Percentiles rank a stretch among this genome's conserved stretches.
Conservation (phyloP, 768 basidiomycete genomes). For the Mycena alexandri region DNA sequence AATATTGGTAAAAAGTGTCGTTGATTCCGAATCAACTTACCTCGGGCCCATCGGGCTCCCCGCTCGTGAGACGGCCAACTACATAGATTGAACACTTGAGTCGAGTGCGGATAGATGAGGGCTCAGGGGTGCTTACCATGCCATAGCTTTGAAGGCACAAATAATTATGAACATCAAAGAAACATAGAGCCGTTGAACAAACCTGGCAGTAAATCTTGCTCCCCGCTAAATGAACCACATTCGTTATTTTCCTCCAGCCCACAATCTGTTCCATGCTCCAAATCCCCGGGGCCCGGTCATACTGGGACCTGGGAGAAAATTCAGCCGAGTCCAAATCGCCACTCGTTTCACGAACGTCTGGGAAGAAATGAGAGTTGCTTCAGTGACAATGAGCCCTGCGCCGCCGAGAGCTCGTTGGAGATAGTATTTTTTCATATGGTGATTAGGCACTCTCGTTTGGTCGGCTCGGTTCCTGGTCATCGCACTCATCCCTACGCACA, state of each 20-base stretch:
- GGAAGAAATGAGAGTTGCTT: constrained; percentile 54
- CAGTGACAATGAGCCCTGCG: constrained; percentile 55
- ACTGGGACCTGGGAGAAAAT: constrained; percentile 52
- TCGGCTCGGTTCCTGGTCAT: constrained; percentile 57
- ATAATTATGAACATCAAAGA: neutral
- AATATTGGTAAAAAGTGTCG: neutral
- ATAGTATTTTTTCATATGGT: constrained; percentile 56
- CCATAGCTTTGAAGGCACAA: constrained; percentile 49
- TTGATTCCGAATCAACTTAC: neutral
- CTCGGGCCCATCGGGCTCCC: constrained; percentile 46
- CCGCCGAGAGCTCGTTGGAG: constrained; percentile 54
- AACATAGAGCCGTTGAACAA: neutral
- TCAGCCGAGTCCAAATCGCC: neutral
- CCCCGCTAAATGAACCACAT: constrained; percentile 61
- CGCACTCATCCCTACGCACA: constrained; percentile 47
- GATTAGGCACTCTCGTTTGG: constrained; percentile 52
- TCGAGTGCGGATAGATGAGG: neutral
- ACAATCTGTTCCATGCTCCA: constrained; percentile 59
- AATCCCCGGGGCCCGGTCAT: constrained; percentile 60
- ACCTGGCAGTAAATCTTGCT: constrained; percentile 61
- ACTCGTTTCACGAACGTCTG: constrained; percentile 52
- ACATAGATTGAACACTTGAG: neutral
- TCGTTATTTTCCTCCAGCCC: constrained; percentile 61
- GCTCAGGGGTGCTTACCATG: constrained; percentile 46
- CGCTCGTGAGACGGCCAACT: constrained; percentile 25